A percentile compares a stretch with the other conserved stretches of the same genome.
phyloP scores from a whole-genome alignment of 2,329 filamentous ascomycete species.

The Trematosphaeria pertusa region DNA sequence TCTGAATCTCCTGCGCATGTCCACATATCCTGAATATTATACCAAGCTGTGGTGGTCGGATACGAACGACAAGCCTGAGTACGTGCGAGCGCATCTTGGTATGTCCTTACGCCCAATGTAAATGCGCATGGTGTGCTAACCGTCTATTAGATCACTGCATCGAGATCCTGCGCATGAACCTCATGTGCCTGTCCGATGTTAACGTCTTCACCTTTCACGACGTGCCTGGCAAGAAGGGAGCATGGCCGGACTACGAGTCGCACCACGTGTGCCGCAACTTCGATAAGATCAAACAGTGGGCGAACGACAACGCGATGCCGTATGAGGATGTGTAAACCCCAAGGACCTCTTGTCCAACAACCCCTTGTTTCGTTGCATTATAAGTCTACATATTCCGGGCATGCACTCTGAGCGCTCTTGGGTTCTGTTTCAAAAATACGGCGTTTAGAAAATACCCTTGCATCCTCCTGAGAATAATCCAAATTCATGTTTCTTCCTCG shows the following conservation, averaged over 20 bases:
- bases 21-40: conserved; percentile 43
- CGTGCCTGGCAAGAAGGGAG: conserved; percentile 26
- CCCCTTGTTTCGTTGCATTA: no score
- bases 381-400: no score
- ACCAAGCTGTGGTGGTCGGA: conserved; percentile 34
- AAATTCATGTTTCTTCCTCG: no score
- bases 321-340: conserved; percentile 26
- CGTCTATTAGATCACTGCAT: conserved; percentile 40
- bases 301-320: conserved; percentile 41
- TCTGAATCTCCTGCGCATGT: conserved; percentile 44
- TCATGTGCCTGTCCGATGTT: conserved; percentile 45
- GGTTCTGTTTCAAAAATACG: no score
- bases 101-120: conserved; percentile 3
- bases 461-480: no score
- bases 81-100: conserved; percentile 36
- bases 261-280: conserved; percentile 45
- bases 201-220: conserved; percentile 45
- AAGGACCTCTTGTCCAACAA: no score
- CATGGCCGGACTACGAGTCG: conserved; percentile 41
- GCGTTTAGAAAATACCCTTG: no score
- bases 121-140: neutral
- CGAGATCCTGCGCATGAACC: conserved; percentile 45
- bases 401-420: no score
- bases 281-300: conserved; percentile 43
- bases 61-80: conserved; percentile 37